phyloP scores from a whole-genome alignment of 805 yeast species.

The Blastobotrys chiropterorum region DNA sequence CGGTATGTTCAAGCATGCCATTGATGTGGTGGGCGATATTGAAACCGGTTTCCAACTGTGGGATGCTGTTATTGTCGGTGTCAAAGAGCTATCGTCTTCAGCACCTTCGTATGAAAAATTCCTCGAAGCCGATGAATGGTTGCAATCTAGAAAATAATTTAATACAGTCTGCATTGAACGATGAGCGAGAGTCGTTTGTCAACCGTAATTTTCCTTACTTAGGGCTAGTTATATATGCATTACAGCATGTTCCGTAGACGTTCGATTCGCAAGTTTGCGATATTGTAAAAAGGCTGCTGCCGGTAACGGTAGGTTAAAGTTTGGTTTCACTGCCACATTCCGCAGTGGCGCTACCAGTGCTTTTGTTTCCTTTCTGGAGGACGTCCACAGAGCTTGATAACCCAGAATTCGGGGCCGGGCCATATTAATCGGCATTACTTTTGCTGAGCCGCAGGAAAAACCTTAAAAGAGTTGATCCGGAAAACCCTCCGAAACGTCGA shows the following conservation, averaged over 20 bases:
- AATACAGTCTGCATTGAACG: neutral
- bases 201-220: no score
- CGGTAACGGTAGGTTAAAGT: no score
- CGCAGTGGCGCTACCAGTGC: no score
- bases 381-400: no score
- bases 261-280: no score
- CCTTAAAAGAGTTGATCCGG: neutral
- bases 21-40: conserved; percentile 22
- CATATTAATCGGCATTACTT: neutral
- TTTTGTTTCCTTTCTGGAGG: no score
- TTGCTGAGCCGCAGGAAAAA: neutral
- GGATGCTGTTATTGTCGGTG: conserved; percentile 21
- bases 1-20: conserved; percentile 24
- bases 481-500: no score
- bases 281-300: no score
- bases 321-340: no score
- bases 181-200: no score
- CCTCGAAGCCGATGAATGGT: neutral
- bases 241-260: no score
- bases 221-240: no score
- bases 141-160: neutral
- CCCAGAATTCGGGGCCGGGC: neutral
- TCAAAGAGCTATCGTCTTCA: conserved; percentile 24
- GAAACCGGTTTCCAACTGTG: conserved; percentile 25
- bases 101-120: neutral